Base-by-base conservation (phyloP, 164 flowering plant genomes). In the Echeveria elegans region DNA sequence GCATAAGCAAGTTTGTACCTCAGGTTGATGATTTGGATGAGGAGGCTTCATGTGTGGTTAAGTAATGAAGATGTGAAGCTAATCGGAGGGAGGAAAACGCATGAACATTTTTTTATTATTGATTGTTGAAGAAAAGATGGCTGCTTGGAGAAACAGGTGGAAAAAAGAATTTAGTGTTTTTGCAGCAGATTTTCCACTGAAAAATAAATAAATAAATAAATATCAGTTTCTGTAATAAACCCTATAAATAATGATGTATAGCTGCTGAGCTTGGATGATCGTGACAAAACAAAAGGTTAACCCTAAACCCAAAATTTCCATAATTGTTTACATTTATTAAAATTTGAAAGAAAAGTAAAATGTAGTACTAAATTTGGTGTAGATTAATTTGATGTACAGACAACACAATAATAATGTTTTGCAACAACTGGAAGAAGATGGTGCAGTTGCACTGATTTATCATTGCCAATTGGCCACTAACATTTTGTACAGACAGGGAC, bases 21-120 rank as follows among this genome's bases (percentile, higher is more conserved):
- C 58, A 21, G 58, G 58, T 52, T 52, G 58, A 52, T 52, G 58
- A 28, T 52, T 52, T 21, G 58, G 26, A 52, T 52, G 58, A 7
- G 58, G 29, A 52, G 58, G 58, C 58, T 52, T 52, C 58, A 52
- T 52, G 47, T 52, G 47, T 14, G 15, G 47, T 12, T 43, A 16
- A 11, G 16, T 43, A 3, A 16, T 43, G 47, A 12, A 11, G n/a
- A 4, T 43, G 47, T 15, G 47, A 43, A 43, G 47, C 47, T 43
- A 43, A 43, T 11, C 5, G 58, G 21, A n/a, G 23, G 24, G 10
- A 48, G 53, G 1, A n/a, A 48, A n/a, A 48, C 24, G 4, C 24
- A 19, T 24, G n/a, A 19, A 52, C 12, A 52, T 52, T 21, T n/a
- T 0, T 43, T 43, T 48, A n/a, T 4, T 48, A n/a, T 6, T 48